Evolutionary conservation across 108 stramenopile genomes (phyloP), one percentile per base, ranked within the genome.

Genomic region (Cylindrotheca fusiformis): DNA sequence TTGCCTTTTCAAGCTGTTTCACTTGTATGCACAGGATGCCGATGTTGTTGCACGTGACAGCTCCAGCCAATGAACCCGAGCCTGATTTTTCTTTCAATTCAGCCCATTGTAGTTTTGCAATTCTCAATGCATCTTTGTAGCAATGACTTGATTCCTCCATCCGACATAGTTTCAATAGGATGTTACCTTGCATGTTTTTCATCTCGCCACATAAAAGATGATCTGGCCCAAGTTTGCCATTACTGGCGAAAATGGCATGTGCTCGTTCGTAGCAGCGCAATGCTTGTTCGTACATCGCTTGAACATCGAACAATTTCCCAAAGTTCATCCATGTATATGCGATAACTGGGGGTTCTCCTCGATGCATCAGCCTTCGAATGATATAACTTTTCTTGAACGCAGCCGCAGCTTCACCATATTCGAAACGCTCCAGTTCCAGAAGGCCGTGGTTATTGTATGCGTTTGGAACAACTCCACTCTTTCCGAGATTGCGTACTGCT

Each of bases 321-420:
- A 41, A 41, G 36, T 41, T 41, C 36, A 41, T 41, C 36, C 36
- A 41, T 41, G 36, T 14, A 41, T 41, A 41, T 41, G 36, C 36
- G 36, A 41, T 41, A 41, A 41, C 36, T 14, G 36, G 36, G 6
- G 36, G 10, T 14, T 41, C 36, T 41, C 36, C 36, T 41, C 36
- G 10, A 14, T 41, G 36, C 36, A 10, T 41, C 36, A 41, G 36
- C 36, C 14, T 41, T 41, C 36, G 36, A 41, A 41, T 41, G 36
- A 41, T 41, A 41, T 41, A 41, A 14, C 36, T 41, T 41, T 41
- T 41, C 36, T 41, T 41, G 36, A 41, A 41, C 10, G 10, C 6
- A 41, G 36, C 36, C 36, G 36, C 36, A 41, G 36, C 36, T 41
- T 41, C 14, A 41, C 36, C 36, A 41, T 41, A 41, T 41, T 41